Percentiles rank a stretch among this genome's conserved stretches.
These are phyloP conservation scores for Aspergillus candidus DNA, from an alignment of 2,329 filamentous ascomycete species.

Conservation along the genomic window DNA sequence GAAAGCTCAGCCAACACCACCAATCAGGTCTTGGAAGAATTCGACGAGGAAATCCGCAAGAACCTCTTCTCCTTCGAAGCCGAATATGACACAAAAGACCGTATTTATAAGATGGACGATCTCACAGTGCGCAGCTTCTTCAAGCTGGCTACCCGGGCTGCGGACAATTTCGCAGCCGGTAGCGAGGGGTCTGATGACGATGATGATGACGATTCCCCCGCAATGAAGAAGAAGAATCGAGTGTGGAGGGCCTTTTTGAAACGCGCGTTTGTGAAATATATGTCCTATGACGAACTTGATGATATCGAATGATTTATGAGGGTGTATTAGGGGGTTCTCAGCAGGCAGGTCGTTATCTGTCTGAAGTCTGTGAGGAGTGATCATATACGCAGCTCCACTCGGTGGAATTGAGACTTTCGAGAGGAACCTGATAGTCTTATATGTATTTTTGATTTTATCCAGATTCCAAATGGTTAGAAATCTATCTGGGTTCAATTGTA, in stretches of 20 bases:
- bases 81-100: constrained; percentile 75
- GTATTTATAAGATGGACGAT: constrained; percentile 68
- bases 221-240: constrained; percentile 48
- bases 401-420: too few species aligned
- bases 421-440: too few species aligned
- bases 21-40: constrained; percentile 9
- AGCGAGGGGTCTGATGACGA: neutral
- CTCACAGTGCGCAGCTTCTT: constrained; percentile 79
- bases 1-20: constrained; percentile 1
- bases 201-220: constrained; percentile 17
- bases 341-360: neutral
- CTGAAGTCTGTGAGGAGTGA: neutral
- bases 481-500: too few species aligned
- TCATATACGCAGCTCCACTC: too few species aligned
- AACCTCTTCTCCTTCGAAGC: constrained; percentile 67
- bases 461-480: too few species aligned
- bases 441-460: too few species aligned
- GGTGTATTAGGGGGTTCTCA: too few species aligned
- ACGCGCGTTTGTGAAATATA: constrained; percentile 72
- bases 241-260: constrained; percentile 71
- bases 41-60: constrained; percentile 52
- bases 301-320: constrained; percentile 15
- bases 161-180: constrained; percentile 35
- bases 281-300: constrained; percentile 59
- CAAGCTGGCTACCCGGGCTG: constrained; percentile 73